phyloP scores from a whole-genome alignment of 441 rosid genomes.

The Melastoma candidum region DNA sequence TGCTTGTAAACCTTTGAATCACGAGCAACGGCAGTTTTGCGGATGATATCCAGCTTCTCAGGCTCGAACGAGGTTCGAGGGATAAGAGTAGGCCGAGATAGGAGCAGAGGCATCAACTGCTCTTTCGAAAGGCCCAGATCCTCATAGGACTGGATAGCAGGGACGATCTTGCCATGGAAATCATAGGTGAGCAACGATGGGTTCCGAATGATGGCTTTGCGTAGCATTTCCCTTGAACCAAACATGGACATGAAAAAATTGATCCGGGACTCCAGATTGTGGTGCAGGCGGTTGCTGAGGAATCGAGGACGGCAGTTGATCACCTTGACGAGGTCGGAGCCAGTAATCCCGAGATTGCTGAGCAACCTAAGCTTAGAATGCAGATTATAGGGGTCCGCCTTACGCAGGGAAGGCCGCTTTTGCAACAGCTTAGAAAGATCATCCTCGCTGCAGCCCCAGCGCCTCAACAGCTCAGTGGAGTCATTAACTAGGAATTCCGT shows the following conservation, averaged over 20 bases:
- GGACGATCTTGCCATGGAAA: slow-evolving; percentile 40
- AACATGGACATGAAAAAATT: slow-evolving; percentile 39
- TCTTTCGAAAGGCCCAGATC: slow-evolving; percentile 36
- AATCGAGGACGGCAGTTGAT: slow-evolving; percentile 68
- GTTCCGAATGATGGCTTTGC: slow-evolving; percentile 54
- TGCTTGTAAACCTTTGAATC: slow-evolving; percentile 67
- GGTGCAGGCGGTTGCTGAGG: slow-evolving; percentile 44
- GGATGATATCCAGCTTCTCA: slow-evolving; percentile 61
- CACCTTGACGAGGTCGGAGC: slow-evolving; percentile 71
- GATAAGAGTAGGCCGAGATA: slow-evolving; percentile 62
- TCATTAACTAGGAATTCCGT: slow-evolving; percentile 6
- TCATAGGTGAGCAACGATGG: slow-evolving; percentile 75
- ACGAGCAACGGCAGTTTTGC: slow-evolving; percentile 35
- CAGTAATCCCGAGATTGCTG: slow-evolving; percentile 40
- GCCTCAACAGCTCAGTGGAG: slow-evolving; percentile 31
- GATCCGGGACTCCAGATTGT: slow-evolving; percentile 53
- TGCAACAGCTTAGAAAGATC: slow-evolving; percentile 39
- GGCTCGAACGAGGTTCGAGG: slow-evolving; percentile 47
- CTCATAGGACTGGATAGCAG: slow-evolving; percentile 46
- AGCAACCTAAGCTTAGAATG: slow-evolving; percentile 48
- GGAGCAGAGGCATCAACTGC: slow-evolving; percentile 49
- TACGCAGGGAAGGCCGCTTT: slow-evolving; percentile 45
- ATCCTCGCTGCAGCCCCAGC: slow-evolving; percentile 63
- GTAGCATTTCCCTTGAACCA: slow-evolving; percentile 52
- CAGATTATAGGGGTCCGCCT: slow-evolving; percentile 35